Percentiles rank a stretch among this genome's conserved stretches.
Evolutionary conservation across 805 yeast species (phyloP).

Genomic region (Priceomyces melissophilus): DNA sequence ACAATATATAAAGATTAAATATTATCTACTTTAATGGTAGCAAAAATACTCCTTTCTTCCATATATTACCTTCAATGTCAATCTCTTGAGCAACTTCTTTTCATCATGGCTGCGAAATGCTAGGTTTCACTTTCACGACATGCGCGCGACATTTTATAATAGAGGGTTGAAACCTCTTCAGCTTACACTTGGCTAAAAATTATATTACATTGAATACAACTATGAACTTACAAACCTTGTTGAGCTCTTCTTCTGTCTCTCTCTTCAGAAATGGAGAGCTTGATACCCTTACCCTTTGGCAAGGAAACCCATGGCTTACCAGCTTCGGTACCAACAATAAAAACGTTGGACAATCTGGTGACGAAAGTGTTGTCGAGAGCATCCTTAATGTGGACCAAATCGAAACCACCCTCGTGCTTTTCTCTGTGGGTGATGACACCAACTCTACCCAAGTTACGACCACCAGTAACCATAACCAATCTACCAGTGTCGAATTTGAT

Average conservation of each 20-base stretch:
- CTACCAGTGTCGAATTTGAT: conserved; percentile 39
- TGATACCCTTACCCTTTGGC: conserved; percentile 46
- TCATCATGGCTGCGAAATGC: too few relatives aligned
- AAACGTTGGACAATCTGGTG: conserved; percentile 41
- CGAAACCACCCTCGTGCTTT: conserved; percentile 43
- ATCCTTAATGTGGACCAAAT: conserved; percentile 41
- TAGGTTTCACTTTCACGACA: too few relatives aligned
- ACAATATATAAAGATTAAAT: too few relatives aligned
- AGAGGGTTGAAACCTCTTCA: background rate
- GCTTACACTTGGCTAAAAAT: background rate
- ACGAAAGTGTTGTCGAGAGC: conserved; percentile 40
- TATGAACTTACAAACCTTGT: conserved; percentile 26
- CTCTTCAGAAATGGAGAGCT: conserved; percentile 41
- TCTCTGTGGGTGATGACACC: conserved; percentile 43
- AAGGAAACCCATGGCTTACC: conserved; percentile 39
- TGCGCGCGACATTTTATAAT: background rate
- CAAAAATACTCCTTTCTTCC: too few relatives aligned
- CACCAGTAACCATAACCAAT: conserved; percentile 43
- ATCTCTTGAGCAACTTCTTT: too few relatives aligned
- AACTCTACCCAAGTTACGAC: conserved; percentile 43
- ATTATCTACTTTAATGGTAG: too few relatives aligned
- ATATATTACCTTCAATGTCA: too few relatives aligned
- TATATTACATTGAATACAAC: conserved; percentile 9
- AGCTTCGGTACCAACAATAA: conserved; percentile 40
- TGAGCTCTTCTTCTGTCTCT: conserved; percentile 46